phyloP scores from a whole-genome alignment of 805 yeast species.

The Wickerhamomyces queroliae region DNA sequence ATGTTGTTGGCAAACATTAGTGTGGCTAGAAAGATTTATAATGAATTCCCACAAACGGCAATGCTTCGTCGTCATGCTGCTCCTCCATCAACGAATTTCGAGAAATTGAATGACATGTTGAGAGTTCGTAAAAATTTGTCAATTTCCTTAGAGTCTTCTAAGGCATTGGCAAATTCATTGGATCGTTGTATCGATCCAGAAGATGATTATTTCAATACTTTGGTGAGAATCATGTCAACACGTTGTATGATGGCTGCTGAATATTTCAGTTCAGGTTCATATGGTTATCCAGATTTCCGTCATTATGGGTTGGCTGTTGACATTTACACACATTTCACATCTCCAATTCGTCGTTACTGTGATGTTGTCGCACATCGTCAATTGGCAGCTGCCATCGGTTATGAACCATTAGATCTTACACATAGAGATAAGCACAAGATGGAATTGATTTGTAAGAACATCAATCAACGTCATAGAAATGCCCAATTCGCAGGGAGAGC shows the following conservation, averaged over 20 bases:
- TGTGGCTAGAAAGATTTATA: conserved; percentile 89
- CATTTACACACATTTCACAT: conserved; percentile 96
- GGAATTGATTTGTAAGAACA: conserved; percentile 83
- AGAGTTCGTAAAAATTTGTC: conserved; percentile 72
- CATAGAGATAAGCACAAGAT: conserved; percentile 88
- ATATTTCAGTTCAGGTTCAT: conserved; percentile 88
- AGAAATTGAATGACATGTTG: conserved; percentile 81
- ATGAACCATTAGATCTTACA: conserved; percentile 73
- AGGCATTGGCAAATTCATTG: conserved; percentile 87
- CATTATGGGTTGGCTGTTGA: conserved; percentile 98
- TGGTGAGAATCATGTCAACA: conserved; percentile 93
- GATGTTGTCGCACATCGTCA: conserved; percentile 97
- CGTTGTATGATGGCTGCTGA: conserved; percentile 99
- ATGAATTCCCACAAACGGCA: conserved; percentile 95
- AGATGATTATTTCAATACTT: conserved; percentile 89
- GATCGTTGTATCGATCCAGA: conserved; percentile 79
- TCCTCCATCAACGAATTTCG: conserved; percentile 95
- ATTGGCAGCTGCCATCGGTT: conserved; percentile 95
- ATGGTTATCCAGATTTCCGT: conserved; percentile 83
- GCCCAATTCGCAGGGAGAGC: conserved; percentile 99
- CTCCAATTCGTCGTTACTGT: conserved; percentile 97
- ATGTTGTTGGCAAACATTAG: conserved; percentile 96
- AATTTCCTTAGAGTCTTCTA: conserved; percentile 78
- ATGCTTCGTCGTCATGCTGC: conserved; percentile 97
- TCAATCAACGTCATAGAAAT: conserved; percentile 90